Evolutionary conservation across 2,329 filamentous ascomycete species (phyloP), one percentile per base, ranked within the genome.

Genomic region (Talaromyces islandicus): DNA sequence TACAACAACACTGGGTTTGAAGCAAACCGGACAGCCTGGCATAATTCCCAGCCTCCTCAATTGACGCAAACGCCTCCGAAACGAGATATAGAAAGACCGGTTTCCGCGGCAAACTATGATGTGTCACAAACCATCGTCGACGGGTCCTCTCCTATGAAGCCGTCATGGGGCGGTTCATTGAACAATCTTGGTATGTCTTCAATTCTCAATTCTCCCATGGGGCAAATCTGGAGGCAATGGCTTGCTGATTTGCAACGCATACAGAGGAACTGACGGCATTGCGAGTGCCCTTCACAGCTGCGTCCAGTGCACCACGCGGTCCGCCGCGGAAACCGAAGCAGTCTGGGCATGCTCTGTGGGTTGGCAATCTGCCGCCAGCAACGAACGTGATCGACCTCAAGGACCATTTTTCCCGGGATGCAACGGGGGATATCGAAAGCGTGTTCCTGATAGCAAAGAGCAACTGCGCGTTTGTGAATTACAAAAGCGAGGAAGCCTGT

Each of bases 391-490:
- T 91, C 75, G 89, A 85, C 61, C 78, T 97, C n/a, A 96, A 97
- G 57, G 86, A 94, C 62, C 90, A 97, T 71, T 94, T 97, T 60
- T 95, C 90, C 63, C 86, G 85, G 64, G 88, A 92, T 65, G 88
- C 91, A 0, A 83, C 82, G 0, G 84, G 81, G 48, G 84, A 92
- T 1, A 85, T 97, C 24, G 90, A 96, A 71, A 96, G 92, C 53
- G 79, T 97, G 0, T 97, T 97, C 66, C 78, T 97, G 38, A 97
- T 97, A 46, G 93, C 92, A 0, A 97, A 97, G 73, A 97, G 92
- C 72, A 97, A 97, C 71, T 97, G 93, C 70, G 93, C 92, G 0
- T 97, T 97, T 77, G 91, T 96, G 65, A 97, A 97, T 70, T 97
- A 95, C 73, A 90, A 88, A 64, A 89, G 91, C 56, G 92, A 96